phyloP scores from a whole-genome alignment of 495 filamentous ascomycete genomes.

The Cercophora scortea region DNA sequence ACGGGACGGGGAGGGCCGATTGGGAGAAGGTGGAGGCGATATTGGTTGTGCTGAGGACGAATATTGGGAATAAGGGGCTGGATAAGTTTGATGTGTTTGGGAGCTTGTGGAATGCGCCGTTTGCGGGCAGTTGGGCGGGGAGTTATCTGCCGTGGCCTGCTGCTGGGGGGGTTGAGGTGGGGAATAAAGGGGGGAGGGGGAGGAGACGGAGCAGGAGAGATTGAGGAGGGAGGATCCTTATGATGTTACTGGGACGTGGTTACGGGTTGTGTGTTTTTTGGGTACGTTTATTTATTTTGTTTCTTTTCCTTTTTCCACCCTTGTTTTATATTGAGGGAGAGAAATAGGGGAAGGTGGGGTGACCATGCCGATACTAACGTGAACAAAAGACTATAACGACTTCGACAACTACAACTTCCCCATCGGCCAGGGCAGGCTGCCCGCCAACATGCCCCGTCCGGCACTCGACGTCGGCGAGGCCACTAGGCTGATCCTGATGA shows the following conservation, averaged over 20 bases:
- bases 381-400: constrained; percentile 48
- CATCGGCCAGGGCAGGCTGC: constrained; percentile 10
- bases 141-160: constrained; percentile 31
- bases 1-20: constrained; percentile 46
- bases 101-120: constrained; percentile 43
- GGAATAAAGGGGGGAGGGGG: constrained; percentile 1
- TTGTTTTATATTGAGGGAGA: not conserved
- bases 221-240: constrained; percentile 44
- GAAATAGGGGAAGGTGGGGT: not conserved
- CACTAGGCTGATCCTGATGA: constrained; percentile 56
- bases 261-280: constrained; percentile 48
- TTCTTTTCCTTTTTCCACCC: not conserved
- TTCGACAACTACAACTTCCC: constrained; percentile 56
- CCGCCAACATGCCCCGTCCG: constrained; percentile 34
- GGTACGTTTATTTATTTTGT: constrained; percentile 3
- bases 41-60: constrained; percentile 50
- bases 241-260: constrained; percentile 51
- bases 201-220: not conserved
- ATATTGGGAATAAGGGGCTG: constrained; percentile 39
- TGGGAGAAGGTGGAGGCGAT: constrained; percentile 67
- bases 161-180: too few species aligned
- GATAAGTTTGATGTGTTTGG: constrained; percentile 33
- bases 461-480: constrained; percentile 50
- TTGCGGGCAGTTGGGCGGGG: constrained; percentile 41
- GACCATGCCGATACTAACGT: not conserved